A percentile compares a stretch with the other conserved stretches of the same genome.
Conservation (phyloP, 768 basidiomycete species). For the Wakefieldia striispora region DNA sequence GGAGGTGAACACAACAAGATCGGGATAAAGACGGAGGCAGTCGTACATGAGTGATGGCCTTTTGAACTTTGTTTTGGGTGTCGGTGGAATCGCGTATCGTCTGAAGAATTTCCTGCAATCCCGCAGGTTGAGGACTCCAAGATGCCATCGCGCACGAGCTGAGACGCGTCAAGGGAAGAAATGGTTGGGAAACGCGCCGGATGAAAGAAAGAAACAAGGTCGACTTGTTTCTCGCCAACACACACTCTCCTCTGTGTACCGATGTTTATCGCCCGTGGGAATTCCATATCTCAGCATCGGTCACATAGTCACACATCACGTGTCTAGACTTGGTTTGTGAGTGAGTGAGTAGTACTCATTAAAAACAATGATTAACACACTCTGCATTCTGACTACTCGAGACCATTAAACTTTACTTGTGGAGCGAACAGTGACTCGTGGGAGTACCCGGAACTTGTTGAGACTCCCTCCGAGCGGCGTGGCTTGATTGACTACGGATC, state of each 20-base stretch:
- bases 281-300: conserved; percentile 33
- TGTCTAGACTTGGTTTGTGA: too few species aligned
- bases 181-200: conserved; percentile 27
- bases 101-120: conserved; percentile 87
- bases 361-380: too few species aligned
- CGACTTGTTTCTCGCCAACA: conserved; percentile 10
- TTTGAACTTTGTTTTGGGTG: conserved; percentile 70
- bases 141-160: conserved; percentile 49
- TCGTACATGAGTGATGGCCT: conserved; percentile 77
- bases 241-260: conserved; percentile 28
- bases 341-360: too few species aligned
- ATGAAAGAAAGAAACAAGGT: conserved; percentile 25
- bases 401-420: too few species aligned
- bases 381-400: too few species aligned
- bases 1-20: conserved; percentile 20
- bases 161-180: conserved; percentile 28
- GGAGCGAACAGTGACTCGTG: too few species aligned
- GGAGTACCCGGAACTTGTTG: too few species aligned
- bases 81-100: conserved; percentile 91
- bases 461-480: too few species aligned
- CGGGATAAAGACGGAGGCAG: conserved; percentile 15
- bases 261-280: conserved; percentile 36
- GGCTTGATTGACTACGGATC: too few species aligned
- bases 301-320: conserved; percentile 28
- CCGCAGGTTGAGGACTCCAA: conserved; percentile 84